These are phyloP conservation scores for Herpetospermum pedunculosum DNA, from an alignment of 306 rosid species.

Conservation along the genomic window DNA sequence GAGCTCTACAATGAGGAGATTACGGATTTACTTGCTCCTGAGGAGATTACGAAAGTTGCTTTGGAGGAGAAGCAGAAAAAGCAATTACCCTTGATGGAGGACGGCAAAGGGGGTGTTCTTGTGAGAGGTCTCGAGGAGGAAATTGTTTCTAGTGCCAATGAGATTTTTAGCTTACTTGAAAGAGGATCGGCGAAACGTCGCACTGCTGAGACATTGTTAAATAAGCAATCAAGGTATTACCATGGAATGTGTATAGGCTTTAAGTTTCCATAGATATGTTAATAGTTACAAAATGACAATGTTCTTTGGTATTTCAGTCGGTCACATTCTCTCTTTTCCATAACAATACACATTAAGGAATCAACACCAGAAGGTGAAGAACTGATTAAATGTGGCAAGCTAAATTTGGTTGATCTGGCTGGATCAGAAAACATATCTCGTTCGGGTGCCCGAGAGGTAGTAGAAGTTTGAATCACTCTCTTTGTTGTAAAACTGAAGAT, in stretches of 20 bases:
- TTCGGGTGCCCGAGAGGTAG: slow-evolving; percentile 98
- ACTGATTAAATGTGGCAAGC: slow-evolving; percentile 88
- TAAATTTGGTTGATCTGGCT: slow-evolving; percentile 91
- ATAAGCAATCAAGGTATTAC: slow-evolving; percentile 82
- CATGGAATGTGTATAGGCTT: background rate
- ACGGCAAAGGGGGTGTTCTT: slow-evolving; percentile 96
- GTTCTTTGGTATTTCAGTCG: slow-evolving; percentile 44
- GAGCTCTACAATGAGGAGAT: slow-evolving; percentile 92
- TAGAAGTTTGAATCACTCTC: background rate
- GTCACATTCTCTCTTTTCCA: slow-evolving; percentile 89
- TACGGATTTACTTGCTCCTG: slow-evolving; percentile 90
- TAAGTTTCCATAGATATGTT: background rate
- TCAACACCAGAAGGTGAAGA: slow-evolving; percentile 99
- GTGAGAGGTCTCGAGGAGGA: slow-evolving; percentile 90
- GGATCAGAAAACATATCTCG: slow-evolving; percentile 98
- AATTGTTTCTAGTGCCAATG: slow-evolving; percentile 83
- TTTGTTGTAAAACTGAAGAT: background rate
- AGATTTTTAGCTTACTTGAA: slow-evolving; percentile 73
- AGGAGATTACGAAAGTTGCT: slow-evolving; percentile 52
- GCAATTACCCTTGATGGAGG: slow-evolving; percentile 92
- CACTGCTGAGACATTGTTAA: slow-evolving; percentile 88
- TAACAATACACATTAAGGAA: slow-evolving; percentile 96
- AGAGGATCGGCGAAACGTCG: slow-evolving; percentile 94
- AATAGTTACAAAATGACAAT: background rate
- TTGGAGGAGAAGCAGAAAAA: slow-evolving; percentile 82